Base-by-base conservation (phyloP, 306 rosid species). In the Malus sieversii region DNA sequence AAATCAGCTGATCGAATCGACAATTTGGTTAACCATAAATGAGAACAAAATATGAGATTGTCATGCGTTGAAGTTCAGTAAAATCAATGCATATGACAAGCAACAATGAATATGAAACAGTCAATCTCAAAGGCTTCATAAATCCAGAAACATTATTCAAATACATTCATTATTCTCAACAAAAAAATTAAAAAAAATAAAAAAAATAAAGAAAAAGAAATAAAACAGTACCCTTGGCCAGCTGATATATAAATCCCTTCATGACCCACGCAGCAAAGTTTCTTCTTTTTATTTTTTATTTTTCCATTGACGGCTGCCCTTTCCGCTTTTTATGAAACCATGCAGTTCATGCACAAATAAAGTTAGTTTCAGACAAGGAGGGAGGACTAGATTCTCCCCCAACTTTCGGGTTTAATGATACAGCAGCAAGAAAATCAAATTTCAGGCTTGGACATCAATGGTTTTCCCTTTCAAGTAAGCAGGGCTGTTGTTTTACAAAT, bases 401-500 rank as follows among this genome's bases (percentile, higher is more conserved):
- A 30, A 66, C 71, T 29, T 70, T 32, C 33, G 59, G 62, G 32
- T 53, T 53, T 77, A 66, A 55, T 81, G 73, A 80, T 66, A 63
- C 73, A 61, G 68, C 66, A 70, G 64, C 85, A 77, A 25, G 57
- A 67, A 77, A 58, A 77, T 44, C 75, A 78, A 70, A 73, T 33
- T 79, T 78, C 74, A 38, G 67, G 66, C 68, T 70, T 73, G 73
- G 38, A 52, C 23, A 71, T 73, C 44, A 67, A 10, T 61, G 77
- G 35, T 40, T 75, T 73, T 82, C 84, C 75, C 60, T 29, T 67
- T 90, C 90, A 92, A 65, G 87, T 69, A 14, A 66, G 78, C 86
- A 92, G 79, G 79, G 89, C 96, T 16, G 92, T 85, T 11, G 92
- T 90, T 85, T 92, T 92, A 88, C 98, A 92, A 68, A 90, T 88